Evolutionary conservation across 2,329 filamentous ascomycete species (phyloP), one percentile per base, ranked within the genome.

Genomic region (Apiospora malaysiana): DNA sequence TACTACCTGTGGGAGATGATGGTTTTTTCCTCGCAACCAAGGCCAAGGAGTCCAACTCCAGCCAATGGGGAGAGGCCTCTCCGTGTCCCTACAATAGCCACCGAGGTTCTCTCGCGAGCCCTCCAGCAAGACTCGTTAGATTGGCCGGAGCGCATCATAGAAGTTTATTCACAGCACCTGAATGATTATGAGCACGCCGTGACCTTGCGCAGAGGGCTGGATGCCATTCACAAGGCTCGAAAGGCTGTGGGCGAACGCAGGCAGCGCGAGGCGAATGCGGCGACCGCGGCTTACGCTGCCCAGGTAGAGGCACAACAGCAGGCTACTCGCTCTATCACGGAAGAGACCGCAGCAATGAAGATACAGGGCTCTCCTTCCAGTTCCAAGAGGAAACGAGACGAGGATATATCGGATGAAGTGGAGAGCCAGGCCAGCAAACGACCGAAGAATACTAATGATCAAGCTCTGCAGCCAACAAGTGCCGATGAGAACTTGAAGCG

Each of bases 1-100:
- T 98, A 94, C 81, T 98, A 98, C 81, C 86, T 92, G 69, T 98
- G 94, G 92, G 96, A 98, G 82, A 92, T 98, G 86, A 87, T 92
- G 71, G 77, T 89, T 5, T 89, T 88, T 73, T 82, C 68, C 21
- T 69, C 68, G 49, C 68, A 69, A 42, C 43, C 68, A 12, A 27
- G 56, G 37, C 68, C 68, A 21, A 25, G 68, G 21, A 89, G 88
- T 71, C 85, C 86, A 1, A 88, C 85, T 0, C 86, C 87, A 6
- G 82, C 82, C 2, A 83, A 73, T n/a, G 74, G 73, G 25, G 72
- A 80, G 23, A 85, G 86, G 67, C 84, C 84, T 9, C 84, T 88
- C 65, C 88, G 91, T 27, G 87, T 89, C n/a, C 94, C 95, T 0
- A 87, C 87, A 4, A 84, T 90, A 72, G 94, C 95, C 14, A 97